phyloP scores from a whole-genome alignment of 495 filamentous ascomycete species.

The Evansstolkia leycettana region DNA sequence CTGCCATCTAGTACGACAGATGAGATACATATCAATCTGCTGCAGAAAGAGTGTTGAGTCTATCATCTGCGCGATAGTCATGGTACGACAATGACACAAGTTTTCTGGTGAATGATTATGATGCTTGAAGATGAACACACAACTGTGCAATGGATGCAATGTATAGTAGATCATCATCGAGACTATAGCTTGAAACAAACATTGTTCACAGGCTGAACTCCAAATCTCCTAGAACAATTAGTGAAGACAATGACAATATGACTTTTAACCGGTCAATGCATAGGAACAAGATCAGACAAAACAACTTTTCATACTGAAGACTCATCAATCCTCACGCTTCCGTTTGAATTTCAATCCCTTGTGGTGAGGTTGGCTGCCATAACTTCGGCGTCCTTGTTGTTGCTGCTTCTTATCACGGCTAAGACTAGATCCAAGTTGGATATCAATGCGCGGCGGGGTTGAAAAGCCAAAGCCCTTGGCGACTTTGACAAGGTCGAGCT shows the following conservation, averaged over 20 bases:
- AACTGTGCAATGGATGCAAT: background rate
- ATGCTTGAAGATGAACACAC: background rate
- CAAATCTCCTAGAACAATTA: conserved; percentile 10
- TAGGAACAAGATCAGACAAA: background rate
- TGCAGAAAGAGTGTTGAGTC: too few relatives aligned
- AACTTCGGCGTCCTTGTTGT: conserved; percentile 62
- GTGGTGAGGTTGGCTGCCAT: conserved; percentile 58
- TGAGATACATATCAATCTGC: too few relatives aligned
- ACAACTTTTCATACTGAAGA: background rate
- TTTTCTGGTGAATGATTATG: too few relatives aligned
- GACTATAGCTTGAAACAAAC: conserved; percentile 9
- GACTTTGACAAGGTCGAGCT: conserved; percentile 85
- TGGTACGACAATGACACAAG: too few relatives aligned
- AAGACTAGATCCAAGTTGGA: conserved; percentile 79
- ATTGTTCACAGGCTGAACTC: conserved; percentile 21
- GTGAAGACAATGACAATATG: conserved; percentile 12
- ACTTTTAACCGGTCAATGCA: conserved; percentile 4
- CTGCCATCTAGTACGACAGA: too few relatives aligned
- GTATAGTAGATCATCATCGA: background rate
- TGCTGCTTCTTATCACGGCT: conserved; percentile 72
- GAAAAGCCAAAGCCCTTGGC: conserved; percentile 89
- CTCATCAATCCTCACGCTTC: conserved; percentile 15
- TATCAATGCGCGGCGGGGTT: conserved; percentile 82
- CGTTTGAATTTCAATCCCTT: conserved; percentile 37
- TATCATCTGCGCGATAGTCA: too few relatives aligned